Conservation (phyloP, 176 grass and related monocot genomes). For the Paspalum notatum region DNA sequence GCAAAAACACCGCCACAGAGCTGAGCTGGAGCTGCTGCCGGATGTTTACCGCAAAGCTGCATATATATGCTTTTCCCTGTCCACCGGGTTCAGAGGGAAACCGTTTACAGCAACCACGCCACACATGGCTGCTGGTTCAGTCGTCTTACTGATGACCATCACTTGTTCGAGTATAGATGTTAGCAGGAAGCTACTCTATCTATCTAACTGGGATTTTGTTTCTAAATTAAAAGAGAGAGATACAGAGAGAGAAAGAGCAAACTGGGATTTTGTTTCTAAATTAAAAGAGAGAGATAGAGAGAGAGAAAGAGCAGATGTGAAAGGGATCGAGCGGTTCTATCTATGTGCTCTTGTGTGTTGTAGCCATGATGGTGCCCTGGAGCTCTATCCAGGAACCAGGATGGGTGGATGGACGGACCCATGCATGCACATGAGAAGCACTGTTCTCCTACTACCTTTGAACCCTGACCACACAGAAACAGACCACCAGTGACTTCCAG, state of each 20-base stretch:
- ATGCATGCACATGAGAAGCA: slow-evolving; percentile 21
- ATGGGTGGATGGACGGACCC: neutral
- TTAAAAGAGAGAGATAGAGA: too few species aligned
- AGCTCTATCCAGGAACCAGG: neutral
- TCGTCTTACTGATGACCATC: neutral
- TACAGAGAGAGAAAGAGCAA: neutral
- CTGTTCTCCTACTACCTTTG: neutral
- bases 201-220: neutral
- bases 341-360: neutral
- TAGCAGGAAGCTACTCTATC: neutral
- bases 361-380: slow-evolving; percentile 21
- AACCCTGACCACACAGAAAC: neutral
- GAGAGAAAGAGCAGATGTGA: neutral
- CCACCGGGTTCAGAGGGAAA: slow-evolving; percentile 4
- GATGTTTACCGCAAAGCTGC: neutral
- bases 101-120: slow-evolving; percentile 3
- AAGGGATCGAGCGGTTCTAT: neutral
- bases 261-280: neutral
- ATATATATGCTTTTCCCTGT: slow-evolving; percentile 1
- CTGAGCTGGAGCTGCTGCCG: neutral
- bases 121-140: neutral
- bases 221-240: neutral
- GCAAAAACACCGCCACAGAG: neutral
- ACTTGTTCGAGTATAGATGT: neutral
- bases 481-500: neutral